Evolutionary conservation across 805 yeast species (phyloP), one percentile per base, ranked within the genome.

Genomic region (Starmerella sp.): DNA sequence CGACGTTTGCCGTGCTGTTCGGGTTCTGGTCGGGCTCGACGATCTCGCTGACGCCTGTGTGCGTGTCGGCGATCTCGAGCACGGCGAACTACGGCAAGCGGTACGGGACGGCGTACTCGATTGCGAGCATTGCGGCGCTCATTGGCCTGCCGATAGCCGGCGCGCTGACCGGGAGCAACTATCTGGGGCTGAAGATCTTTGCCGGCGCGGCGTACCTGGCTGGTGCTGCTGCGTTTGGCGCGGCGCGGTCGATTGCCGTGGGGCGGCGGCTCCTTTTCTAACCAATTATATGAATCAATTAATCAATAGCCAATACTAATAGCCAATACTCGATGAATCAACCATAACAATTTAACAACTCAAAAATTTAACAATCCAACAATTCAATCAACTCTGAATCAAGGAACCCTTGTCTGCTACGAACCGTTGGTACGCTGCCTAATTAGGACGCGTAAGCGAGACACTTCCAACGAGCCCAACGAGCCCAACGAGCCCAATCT

Each of bases 11-110:
- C 5, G 76, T 73, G 0, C 54, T 69, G 45, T 60, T 60, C 44
- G 66, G 66, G 9, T 56, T 63, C 36, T 56, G 59, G 56, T 55
- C 60, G 1, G 64, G 64, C n/a, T 58, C 64, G 22, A 78, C 84
- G 4, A 70, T 85, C 47, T 75, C 86, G 1, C 63, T 84, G 46
- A 77, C 85, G 0, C 91, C 93, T 0, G 82, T 80, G 1, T 84
- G 91, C 59, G 76, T 83, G 28, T 77, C 84, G 0, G 77, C 78
- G 43, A 78, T 85, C 30, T 79, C 83, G n/a, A 75, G 75, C 11
- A 80, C 83, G 0, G 72, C 75, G 54, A 79, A 81, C 55, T 84
- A 83, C 66, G 90, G 90, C 17, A 80, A 78, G 60, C 70, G 84
- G 29, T 84, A 81, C 60, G 89, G 90, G 0, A 75, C 86, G 11